Conservation (phyloP, 1,284 basidiomycete genomes). For the Caloboletus firmus region DNA sequence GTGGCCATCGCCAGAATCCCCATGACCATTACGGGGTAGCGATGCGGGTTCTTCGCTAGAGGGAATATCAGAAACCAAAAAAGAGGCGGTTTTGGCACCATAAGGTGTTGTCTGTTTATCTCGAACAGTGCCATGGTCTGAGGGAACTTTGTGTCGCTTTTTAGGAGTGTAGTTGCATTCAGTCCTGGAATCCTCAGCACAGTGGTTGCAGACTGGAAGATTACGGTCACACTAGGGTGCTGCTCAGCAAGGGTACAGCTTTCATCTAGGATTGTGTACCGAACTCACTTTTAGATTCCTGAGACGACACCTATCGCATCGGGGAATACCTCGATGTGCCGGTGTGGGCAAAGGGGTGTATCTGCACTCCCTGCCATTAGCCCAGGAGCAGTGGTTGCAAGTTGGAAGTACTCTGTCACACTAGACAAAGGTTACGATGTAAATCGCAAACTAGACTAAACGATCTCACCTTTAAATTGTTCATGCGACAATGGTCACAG, state of each 20-base stretch:
- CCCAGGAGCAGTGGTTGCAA: conserved; percentile 74
- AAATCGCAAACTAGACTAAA: conserved; percentile 3
- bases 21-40: conserved; percentile 18
- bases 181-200: conserved; percentile 47
- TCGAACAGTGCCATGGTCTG: conserved; percentile 43
- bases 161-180: conserved; percentile 70
- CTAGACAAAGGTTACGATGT: conserved; percentile 37
- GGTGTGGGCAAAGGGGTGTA: conserved; percentile 73
- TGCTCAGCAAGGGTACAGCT: conserved; percentile 6
- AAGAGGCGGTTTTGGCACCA: conserved; percentile 50
- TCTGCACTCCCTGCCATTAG: conserved; percentile 58
- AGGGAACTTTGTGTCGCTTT: conserved; percentile 56
- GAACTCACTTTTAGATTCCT: conserved; percentile 62
- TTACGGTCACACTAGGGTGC: conserved; percentile 60
- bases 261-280: background rate
- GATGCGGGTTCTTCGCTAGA: conserved; percentile 31
- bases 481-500: conserved; percentile 67
- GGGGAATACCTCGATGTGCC: conserved; percentile 69
- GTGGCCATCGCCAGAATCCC: conserved; percentile 33
- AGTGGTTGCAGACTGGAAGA: conserved; percentile 68
- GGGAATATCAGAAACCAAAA: conserved; percentile 46
- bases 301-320: conserved; percentile 66
- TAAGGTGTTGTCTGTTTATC: conserved; percentile 43
- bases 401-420: conserved; percentile 68
- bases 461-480: conserved; percentile 63